Percentiles rank a stretch among this genome's conserved stretches.
phyloP scores from a whole-genome alignment of 768 basidiomycete genomes.

The Agrocybe praecox region DNA sequence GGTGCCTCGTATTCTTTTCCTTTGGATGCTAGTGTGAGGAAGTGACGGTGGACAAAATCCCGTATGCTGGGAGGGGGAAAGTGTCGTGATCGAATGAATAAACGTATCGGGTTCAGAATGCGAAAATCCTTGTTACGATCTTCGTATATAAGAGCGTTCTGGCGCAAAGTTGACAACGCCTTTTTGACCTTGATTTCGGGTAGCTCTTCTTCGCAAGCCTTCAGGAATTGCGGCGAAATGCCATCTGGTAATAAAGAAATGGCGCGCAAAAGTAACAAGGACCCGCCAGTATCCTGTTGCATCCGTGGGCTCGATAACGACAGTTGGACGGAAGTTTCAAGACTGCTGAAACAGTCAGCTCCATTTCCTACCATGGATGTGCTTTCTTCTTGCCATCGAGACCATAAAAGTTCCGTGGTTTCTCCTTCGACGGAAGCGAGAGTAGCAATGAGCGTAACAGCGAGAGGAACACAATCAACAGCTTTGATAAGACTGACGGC shows the following conservation, averaged over 20 bases:
- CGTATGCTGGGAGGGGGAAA: conserved; percentile 19
- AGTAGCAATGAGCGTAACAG: conserved; percentile 32
- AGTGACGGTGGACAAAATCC: conserved; percentile 24
- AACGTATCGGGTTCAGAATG: conserved; percentile 29
- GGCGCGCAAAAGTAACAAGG: conserved; percentile 25
- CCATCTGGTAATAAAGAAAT: conserved; percentile 32
- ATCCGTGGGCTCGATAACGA: conserved; percentile 31
- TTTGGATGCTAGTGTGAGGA: conserved; percentile 19
- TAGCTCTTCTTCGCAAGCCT: conserved; percentile 16
- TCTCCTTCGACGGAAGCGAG: conserved; percentile 32
- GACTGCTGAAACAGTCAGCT: conserved; percentile 26
- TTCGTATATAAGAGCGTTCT: conserved; percentile 26
- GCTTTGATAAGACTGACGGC: conserved; percentile 25
- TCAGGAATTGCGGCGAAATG: conserved; percentile 18
- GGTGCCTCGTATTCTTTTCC: conserved; percentile 10
- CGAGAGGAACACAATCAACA: conserved; percentile 34
- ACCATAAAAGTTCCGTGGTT: conserved; percentile 28
- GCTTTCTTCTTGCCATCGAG: conserved; percentile 29
- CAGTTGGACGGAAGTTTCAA: conserved; percentile 31
- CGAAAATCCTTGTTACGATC: conserved; percentile 21
- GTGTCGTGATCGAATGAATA: conserved; percentile 22
- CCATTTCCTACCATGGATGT: conserved; percentile 29
- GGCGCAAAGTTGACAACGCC: conserved; percentile 25
- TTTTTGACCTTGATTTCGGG: conserved; percentile 24
- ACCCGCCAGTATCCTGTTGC: conserved; percentile 22